These are phyloP conservation scores for Fusarium ramigenum DNA, from an alignment of 2,329 filamentous ascomycete species.

Conservation along the genomic window DNA sequence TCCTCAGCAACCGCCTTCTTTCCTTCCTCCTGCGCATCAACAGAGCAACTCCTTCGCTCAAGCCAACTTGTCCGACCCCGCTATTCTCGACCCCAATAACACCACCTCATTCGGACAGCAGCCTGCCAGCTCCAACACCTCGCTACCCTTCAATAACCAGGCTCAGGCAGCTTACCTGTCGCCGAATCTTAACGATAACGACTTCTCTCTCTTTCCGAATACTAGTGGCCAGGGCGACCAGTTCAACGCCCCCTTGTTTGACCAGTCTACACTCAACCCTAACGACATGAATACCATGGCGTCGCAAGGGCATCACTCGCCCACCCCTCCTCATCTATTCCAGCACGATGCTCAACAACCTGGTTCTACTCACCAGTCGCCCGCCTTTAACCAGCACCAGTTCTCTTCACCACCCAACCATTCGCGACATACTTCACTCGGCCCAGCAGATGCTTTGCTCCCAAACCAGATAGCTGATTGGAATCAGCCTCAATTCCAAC, in stretches of 20 bases:
- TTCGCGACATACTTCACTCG: slow-evolving; percentile 66
- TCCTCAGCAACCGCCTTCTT: slow-evolving; percentile 53
- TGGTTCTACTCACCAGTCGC: slow-evolving; percentile 64
- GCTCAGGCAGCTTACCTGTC: slow-evolving; percentile 58
- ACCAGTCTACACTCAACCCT: slow-evolving; percentile 55
- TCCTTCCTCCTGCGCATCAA: slow-evolving; percentile 48
- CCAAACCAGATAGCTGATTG: slow-evolving; percentile 63
- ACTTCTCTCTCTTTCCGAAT: slow-evolving; percentile 73
- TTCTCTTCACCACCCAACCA: slow-evolving; percentile 63
- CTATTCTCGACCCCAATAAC: slow-evolving; percentile 54
- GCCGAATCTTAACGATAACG: slow-evolving; percentile 61
- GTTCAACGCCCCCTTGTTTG: slow-evolving; percentile 70
- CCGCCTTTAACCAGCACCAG: slow-evolving; percentile 64
- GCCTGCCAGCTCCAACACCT: slow-evolving; percentile 48
- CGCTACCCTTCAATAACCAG: slow-evolving; percentile 54
- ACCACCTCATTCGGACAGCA: slow-evolving; percentile 55
- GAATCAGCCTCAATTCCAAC: slow-evolving; percentile 72
- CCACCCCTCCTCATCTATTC: slow-evolving; percentile 65
- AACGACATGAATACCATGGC: slow-evolving; percentile 64
- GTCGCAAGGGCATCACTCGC: slow-evolving; percentile 64
- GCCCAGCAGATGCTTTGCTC: slow-evolving; percentile 66
- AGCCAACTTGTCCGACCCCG: slow-evolving; percentile 48
- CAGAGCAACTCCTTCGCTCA: slow-evolving; percentile 40
- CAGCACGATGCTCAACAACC: slow-evolving; percentile 59
- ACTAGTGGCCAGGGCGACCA: slow-evolving; percentile 63